phyloP scores from a whole-genome alignment of 495 filamentous ascomycete genomes.

The Massariosphaeria phaeospora region DNA sequence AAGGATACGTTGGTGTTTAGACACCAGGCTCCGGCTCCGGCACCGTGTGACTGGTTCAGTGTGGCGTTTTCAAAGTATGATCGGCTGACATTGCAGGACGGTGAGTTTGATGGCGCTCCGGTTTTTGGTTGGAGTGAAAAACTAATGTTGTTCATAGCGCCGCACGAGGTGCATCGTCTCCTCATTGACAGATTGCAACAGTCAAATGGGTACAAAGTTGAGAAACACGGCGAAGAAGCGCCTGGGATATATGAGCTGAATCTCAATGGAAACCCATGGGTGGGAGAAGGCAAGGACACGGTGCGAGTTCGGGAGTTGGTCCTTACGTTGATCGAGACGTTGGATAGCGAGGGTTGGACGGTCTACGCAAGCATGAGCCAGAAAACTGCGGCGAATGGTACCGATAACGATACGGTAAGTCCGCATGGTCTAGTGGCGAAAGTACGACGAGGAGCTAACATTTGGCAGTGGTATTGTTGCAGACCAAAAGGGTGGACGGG shows the following conservation, averaged over 20 bases:
- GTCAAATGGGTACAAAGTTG: no score
- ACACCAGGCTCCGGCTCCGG: constrained; percentile 23
- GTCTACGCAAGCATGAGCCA: constrained; percentile 30
- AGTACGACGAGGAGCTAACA: background rate
- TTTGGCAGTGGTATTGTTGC: constrained; percentile 8
- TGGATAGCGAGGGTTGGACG: constrained; percentile 28
- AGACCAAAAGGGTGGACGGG: constrained; percentile 13
- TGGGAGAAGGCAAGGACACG: constrained; percentile 4
- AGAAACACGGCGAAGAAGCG: no score
- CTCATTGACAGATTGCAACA: background rate
- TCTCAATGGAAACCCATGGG: constrained; percentile 17
- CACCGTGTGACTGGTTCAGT: constrained; percentile 20
- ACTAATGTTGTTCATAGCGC: background rate
- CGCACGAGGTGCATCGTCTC: background rate
- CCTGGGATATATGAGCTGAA: constrained; percentile 21
- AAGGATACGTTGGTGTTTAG: constrained; percentile 31
- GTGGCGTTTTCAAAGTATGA: constrained; percentile 20
- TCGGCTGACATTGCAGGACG: constrained; percentile 21
- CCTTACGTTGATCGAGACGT: constrained; percentile 15
- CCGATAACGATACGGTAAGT: constrained; percentile 25
- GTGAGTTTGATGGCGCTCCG: background rate
- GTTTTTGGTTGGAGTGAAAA: background rate
- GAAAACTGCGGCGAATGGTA: constrained; percentile 12
- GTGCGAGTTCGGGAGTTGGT: constrained; percentile 17
- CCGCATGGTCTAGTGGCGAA: background rate